These are phyloP conservation scores for Akanthomyces uredinophilus DNA, from an alignment of 2,329 filamentous ascomycete species.

Conservation along the genomic window DNA sequence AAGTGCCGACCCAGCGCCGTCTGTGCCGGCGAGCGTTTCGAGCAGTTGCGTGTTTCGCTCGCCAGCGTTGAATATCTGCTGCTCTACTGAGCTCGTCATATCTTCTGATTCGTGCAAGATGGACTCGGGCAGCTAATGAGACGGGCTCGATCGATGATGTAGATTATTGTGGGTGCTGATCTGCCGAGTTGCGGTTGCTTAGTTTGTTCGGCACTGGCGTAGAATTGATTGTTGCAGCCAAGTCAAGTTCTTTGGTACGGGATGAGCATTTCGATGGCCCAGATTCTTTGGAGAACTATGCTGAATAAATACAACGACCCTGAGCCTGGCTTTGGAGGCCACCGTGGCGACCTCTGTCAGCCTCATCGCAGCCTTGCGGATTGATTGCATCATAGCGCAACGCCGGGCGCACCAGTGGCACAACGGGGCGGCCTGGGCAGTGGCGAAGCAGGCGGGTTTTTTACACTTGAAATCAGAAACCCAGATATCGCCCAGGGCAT, in stretches of 20 bases:
- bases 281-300: not conserved
- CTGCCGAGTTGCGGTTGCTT: not conserved
- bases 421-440: not conserved
- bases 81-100: conserved; percentile 27
- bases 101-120: not conserved
- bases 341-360: not conserved
- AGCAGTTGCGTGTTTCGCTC: conserved; percentile 40
- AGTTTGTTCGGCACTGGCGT: not conserved
- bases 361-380: not conserved
- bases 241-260: not conserved
- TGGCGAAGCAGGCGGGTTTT: not conserved
- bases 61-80: conserved; percentile 35
- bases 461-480: too few relatives aligned
- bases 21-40: conserved; percentile 40
- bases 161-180: not conserved
- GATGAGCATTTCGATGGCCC: not conserved
- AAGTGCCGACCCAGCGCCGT: conserved; percentile 42
- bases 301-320: not conserved
- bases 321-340: not conserved
- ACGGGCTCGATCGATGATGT: not conserved
- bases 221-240: too few relatives aligned
- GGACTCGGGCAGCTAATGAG: not conserved
- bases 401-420: not conserved
- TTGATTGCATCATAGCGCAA: not conserved
- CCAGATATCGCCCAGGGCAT: too few relatives aligned